Base-by-base conservation (phyloP, 306 rosid genomes). In the Medicago lupulina region DNA sequence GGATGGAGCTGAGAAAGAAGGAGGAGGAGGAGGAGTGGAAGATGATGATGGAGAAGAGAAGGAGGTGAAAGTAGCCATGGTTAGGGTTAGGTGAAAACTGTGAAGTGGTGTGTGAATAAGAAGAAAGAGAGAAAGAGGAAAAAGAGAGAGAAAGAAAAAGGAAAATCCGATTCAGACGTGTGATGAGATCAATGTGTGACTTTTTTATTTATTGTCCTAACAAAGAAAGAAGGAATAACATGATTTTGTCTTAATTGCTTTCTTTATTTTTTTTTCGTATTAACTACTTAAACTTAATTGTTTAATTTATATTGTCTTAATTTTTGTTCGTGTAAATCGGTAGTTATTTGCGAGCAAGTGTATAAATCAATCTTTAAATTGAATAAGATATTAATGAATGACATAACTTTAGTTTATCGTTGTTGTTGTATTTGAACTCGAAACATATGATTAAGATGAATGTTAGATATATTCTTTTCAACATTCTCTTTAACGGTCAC, bases 141-240 rank as follows among this genome's bases (percentile, higher is more conserved):
- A n/a, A n/a, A n/a, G 18, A 25, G 17, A 9, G 67, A 60, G 85
- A 75, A 49, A 87, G 71, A 75, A 75, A 74, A 38, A 92, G 83
- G 31, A 66, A 21, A 83, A 69, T 21, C 90, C 98, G 90, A 78
- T 89, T 91, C 92, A 84, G 82, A 84, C 90, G 98, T 58, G 80
- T 86, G 87, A 88, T 76, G 85, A 76, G 79, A 89, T 87, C 97
- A 80, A 82, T 74, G 31, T 4, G 40, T 16, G 57, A 66, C 70
- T 73, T 73, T 67, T 43, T 18, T 40, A 55, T 60, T 66, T 64
- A 15, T 64, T n/a, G 2, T 74, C 67, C 38, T n/a, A 28, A 10
- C 3, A 18, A 57, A 57, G 14, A 17, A 34, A 10, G 31, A 8
- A 55, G 21, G 14, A 25, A 34, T 46, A 9, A 18, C 4, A 53